phyloP scores from a whole-genome alignment of 108 stramenopile genomes.

The Ochromonas danica region DNA sequence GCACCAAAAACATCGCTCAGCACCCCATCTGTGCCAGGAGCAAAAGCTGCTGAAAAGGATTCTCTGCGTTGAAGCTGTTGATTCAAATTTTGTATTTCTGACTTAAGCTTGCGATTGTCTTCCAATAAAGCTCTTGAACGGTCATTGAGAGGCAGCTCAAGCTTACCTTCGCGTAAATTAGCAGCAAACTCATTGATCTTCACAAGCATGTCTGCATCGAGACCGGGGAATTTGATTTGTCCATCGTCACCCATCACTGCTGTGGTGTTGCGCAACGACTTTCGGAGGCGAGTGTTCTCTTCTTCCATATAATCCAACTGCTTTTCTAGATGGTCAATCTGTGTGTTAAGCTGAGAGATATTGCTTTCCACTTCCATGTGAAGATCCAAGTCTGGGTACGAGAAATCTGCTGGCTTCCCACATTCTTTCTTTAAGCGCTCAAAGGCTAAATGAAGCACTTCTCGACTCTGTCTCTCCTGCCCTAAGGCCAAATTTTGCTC shows the following conservation, averaged over 20 bases:
- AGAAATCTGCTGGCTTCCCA: slow-evolving; percentile 54
- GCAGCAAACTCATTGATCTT: slow-evolving; percentile 62
- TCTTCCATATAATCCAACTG: slow-evolving; percentile 68
- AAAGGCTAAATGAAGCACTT: slow-evolving; percentile 59
- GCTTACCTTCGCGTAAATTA: slow-evolving; percentile 54
- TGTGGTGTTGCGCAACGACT: slow-evolving; percentile 59
- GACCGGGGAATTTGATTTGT: slow-evolving; percentile 56
- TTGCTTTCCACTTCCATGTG: slow-evolving; percentile 46
- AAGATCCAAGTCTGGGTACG: slow-evolving; percentile 61
- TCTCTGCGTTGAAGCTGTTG: slow-evolving; percentile 42
- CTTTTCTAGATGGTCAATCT: slow-evolving; percentile 58
- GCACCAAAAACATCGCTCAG: neutral
- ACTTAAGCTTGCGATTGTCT: slow-evolving; percentile 32
- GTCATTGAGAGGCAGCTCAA: slow-evolving; percentile 30
- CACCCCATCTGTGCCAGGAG: neutral
- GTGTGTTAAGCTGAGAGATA: slow-evolving; percentile 40
- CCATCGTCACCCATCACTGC: slow-evolving; percentile 39
- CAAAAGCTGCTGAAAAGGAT: neutral
- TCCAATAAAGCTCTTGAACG: slow-evolving; percentile 10
- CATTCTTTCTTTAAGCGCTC: slow-evolving; percentile 68
- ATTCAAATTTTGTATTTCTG: slow-evolving; percentile 39
- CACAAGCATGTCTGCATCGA: slow-evolving; percentile 49
- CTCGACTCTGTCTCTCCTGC: slow-evolving; percentile 56
- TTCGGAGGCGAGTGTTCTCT: slow-evolving; percentile 60
- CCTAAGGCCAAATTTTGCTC: slow-evolving; percentile 50